Base-by-base conservation (phyloP, 1,284 basidiomycete genomes). In the Erythrobasidium hasegawianum region DNA sequence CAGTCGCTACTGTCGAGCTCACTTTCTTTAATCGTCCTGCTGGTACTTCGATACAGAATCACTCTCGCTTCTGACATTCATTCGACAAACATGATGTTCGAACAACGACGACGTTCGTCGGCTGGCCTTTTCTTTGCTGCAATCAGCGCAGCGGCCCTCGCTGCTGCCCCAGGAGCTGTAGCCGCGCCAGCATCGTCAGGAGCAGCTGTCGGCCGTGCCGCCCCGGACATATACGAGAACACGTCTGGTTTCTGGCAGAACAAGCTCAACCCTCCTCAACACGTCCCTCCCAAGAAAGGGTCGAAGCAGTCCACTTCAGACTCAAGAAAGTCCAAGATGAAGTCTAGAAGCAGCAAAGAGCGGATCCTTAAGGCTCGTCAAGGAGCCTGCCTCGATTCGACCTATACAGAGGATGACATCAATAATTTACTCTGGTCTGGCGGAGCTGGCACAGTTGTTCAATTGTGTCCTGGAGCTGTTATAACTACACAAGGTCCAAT, bases 401-500 rank as follows among this genome's bases (percentile, higher is more conserved):
- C 68, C 5, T 67, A 67, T 2, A 70, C 57, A 39, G 71, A 72
- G 45, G 65, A 65, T 20, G 52, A 68, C n/a, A 72, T 72, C 64
- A 70, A 70, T 56, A 64, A 68, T n/a, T 67, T 72, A 1, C 65
- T 73, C 16, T 68, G 62, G 56, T 69, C 70, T 50, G 73, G 73
- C 40, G 73, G 73, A 10, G 78, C 78, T 0, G 78, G 77, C 5
- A 77, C 78, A 11, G 75, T 75, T 54, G 77, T 82, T 43, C 71
- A 74, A 16, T 76, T 82, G 1, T 82, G 81, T 70, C 80, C 79
- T 0, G 74, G 75, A 8, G 74, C 76, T 11, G 71, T 72, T n/a
- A 79, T 80, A 68, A 69, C 72, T 0, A 71, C 81, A 27, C 74
- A 74, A 1, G 75, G 76, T 2, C 73, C 79, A 1, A 79, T 82